A percentile compares a stretch with the other conserved stretches of the same genome.
phyloP scores from a whole-genome alignment of 768 basidiomycete genomes.

The Boletellus ananiceps region DNA sequence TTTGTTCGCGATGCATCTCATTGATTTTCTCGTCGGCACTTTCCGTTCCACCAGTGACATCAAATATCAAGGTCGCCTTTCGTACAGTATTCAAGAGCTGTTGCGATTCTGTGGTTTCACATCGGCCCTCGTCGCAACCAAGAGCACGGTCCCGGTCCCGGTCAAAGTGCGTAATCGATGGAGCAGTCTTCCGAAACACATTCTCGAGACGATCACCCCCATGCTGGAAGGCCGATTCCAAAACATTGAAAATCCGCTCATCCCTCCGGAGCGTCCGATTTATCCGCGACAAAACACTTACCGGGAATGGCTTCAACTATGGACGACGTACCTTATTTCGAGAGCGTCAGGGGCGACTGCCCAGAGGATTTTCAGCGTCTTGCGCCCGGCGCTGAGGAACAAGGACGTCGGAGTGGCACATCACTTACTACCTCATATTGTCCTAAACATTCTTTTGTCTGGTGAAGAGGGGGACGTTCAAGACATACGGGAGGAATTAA shows the following conservation, averaged over 20 bases:
- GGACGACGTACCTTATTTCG: slow-evolving; percentile 79
- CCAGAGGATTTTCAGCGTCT: slow-evolving; percentile 67
- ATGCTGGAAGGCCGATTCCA: slow-evolving; percentile 69
- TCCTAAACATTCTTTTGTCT: slow-evolving; percentile 78
- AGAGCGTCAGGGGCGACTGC: slow-evolving; percentile 56
- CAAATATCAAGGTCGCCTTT: slow-evolving; percentile 83
- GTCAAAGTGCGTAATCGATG: slow-evolving; percentile 71
- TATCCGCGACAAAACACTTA: slow-evolving; percentile 78
- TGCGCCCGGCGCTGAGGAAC: slow-evolving; percentile 72
- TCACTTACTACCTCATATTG: slow-evolving; percentile 86
- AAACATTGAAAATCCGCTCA: slow-evolving; percentile 40
- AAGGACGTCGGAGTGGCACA: slow-evolving; percentile 95
- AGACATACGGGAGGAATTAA: slow-evolving; percentile 69
- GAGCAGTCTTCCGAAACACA: slow-evolving; percentile 74
- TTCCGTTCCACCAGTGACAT: slow-evolving; percentile 95
- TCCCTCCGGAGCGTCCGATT: slow-evolving; percentile 59
- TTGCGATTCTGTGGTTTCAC: slow-evolving; percentile 84
- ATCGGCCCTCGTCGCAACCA: slow-evolving; percentile 59
- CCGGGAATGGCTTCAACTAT: slow-evolving; percentile 92
- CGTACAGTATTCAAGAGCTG: slow-evolving; percentile 89
- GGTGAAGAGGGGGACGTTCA: slow-evolving; percentile 58
- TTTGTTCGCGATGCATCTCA: slow-evolving; percentile 80
- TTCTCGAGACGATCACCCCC: slow-evolving; percentile 82
- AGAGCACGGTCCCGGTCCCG: slow-evolving; percentile 46
- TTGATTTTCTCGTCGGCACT: slow-evolving; percentile 83